Conservation (phyloP, 768 basidiomycete genomes). For the Agrocybe praecox region DNA sequence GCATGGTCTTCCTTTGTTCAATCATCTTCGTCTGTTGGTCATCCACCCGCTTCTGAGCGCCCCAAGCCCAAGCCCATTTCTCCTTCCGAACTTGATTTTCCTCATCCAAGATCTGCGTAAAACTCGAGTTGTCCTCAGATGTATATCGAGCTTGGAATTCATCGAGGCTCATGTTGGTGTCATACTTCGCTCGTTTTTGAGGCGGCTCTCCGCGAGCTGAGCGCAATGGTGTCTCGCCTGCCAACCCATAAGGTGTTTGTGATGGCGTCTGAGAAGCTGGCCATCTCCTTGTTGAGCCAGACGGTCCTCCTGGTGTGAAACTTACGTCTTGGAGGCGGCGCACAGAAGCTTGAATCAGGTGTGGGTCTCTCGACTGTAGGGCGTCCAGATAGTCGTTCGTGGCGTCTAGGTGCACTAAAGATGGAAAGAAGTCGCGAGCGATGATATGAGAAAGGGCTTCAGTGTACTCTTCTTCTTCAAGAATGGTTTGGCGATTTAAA, state of each 20-base stretch:
- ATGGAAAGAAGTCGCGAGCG: slow-evolving; percentile 97
- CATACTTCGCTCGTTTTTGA: slow-evolving; percentile 60
- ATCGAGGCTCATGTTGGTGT: slow-evolving; percentile 72
- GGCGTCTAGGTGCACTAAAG: slow-evolving; percentile 85
- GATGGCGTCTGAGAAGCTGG: slow-evolving; percentile 46
- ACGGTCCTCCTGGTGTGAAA: slow-evolving; percentile 44
- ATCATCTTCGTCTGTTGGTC: slow-evolving; percentile 64
- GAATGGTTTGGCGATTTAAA: slow-evolving; percentile 68
- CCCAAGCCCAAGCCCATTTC: slow-evolving; percentile 92
- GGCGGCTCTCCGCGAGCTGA: slow-evolving; percentile 40
- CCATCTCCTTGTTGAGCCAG: slow-evolving; percentile 29
- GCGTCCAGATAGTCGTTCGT: slow-evolving; percentile 88
- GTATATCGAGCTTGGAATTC: slow-evolving; percentile 91
- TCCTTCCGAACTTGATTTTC: slow-evolving; percentile 86
- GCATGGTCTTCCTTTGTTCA: slow-evolving; percentile 66
- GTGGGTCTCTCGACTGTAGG: slow-evolving; percentile 71
- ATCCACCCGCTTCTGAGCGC: slow-evolving; percentile 84
- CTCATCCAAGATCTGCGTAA: slow-evolving; percentile 87
- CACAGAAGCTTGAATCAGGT: slow-evolving; percentile 76
- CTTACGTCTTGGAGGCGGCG: slow-evolving; percentile 67
- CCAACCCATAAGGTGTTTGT: slow-evolving; percentile 65
- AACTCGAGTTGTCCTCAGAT: slow-evolving; percentile 97
- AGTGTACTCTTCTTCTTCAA: slow-evolving; percentile 96
- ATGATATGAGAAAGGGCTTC: slow-evolving; percentile 90
- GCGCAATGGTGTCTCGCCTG: slow-evolving; percentile 68